Conservation (phyloP, 164 flowering plant genomes). For the Stephania japonica region DNA sequence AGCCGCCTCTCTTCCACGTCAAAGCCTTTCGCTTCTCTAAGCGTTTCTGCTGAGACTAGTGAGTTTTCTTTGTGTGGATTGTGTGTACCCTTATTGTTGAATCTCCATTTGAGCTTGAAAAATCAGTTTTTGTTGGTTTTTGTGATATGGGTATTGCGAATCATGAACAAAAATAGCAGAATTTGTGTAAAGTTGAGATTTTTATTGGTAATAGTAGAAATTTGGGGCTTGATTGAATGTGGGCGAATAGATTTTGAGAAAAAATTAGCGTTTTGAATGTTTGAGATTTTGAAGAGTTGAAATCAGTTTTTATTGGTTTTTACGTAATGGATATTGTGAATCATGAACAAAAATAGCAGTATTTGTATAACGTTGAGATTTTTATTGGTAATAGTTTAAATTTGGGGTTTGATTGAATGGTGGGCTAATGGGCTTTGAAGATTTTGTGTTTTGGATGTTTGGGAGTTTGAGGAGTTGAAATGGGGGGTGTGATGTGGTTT, state of each 20-base stretch:
- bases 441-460: no score
- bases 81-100: not conserved
- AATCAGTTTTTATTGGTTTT: not conserved
- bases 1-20: conserved; percentile 30
- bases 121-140: not conserved
- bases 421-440: no score
- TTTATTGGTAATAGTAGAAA: no score
- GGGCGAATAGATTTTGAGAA: no score
- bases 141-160: not conserved
- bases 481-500: not conserved
- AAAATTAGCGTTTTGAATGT: no score
- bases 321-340: not conserved
- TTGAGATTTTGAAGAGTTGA: not conserved
- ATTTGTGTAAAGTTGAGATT: not conserved
- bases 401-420: no score
- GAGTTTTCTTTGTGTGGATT: conserved; percentile 1
- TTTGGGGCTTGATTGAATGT: no score
- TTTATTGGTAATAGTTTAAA: no score
- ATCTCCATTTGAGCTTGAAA: not conserved
- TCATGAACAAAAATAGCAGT: not conserved
- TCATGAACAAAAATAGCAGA: not conserved
- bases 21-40: conserved; percentile 43
- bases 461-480: not conserved
- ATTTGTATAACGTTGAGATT: not conserved
- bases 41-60: conserved; percentile 35